These are phyloP conservation scores for Coccomyxa sp. DNA, from an alignment of 139 green algal species.

Conservation along the genomic window DNA sequence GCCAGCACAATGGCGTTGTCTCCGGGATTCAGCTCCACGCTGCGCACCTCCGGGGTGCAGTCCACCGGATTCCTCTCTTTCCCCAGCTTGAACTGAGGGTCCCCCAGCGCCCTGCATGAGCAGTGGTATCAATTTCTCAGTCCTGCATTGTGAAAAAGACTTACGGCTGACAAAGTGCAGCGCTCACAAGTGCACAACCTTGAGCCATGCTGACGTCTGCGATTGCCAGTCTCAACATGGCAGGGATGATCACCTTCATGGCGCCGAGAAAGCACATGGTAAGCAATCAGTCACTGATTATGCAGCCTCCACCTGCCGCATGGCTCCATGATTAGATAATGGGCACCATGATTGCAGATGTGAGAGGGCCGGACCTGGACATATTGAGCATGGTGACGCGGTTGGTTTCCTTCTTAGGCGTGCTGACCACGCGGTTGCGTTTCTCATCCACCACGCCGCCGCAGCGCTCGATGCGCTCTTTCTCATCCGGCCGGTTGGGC, in stretches of 20 bases:
- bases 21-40: neutral
- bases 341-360: neutral
- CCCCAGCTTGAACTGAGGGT: neutral
- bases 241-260: too few species aligned
- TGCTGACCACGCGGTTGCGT: neutral
- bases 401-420: neutral
- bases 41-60: neutral
- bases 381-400: neutral
- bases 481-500: neutral
- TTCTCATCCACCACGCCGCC: neutral
- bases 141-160: too few species aligned
- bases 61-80: neutral
- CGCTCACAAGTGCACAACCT: neutral
- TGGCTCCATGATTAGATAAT: neutral
- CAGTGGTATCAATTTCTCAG: too few species aligned
- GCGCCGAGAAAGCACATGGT: neutral
- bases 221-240: neutral
- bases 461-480: neutral
- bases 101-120: neutral
- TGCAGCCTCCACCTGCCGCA: neutral
- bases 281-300: neutral
- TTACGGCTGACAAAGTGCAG: too few species aligned
- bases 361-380: neutral
- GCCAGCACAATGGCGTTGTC: neutral
- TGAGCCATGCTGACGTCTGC: neutral